phyloP scores from a whole-genome alignment of 2,329 filamentous ascomycete genomes.

The Fusarium concolor region DNA sequence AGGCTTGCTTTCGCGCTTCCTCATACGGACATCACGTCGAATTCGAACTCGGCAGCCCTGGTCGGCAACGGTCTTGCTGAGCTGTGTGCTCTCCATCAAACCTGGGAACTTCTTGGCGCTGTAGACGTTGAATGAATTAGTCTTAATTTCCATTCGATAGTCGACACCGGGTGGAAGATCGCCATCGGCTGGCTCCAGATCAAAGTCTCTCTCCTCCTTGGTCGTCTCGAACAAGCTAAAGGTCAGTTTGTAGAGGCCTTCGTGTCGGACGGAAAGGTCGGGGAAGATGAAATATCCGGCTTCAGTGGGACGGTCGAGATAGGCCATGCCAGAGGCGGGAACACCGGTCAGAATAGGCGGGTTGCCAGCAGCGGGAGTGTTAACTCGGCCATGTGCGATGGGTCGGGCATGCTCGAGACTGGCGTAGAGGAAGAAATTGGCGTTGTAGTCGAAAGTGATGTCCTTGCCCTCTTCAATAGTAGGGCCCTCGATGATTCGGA shows the following conservation, averaged over 20 bases:
- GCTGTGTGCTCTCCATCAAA: conserved; percentile 84
- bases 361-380: conserved; percentile 72
- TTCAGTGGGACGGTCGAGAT: conserved; percentile 84
- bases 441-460: conserved; percentile 91
- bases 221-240: conserved; percentile 96
- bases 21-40: conserved; percentile 91
- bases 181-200: conserved; percentile 62
- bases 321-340: conserved; percentile 94
- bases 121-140: conserved; percentile 85
- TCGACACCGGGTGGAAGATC: conserved; percentile 71
- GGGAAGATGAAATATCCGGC: conserved; percentile 98
- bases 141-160: conserved; percentile 91
- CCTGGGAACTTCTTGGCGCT: conserved; percentile 99
- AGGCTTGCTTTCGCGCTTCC: conserved; percentile 80
- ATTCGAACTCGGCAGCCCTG: conserved; percentile 98
- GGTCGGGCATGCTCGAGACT: conserved; percentile 88
- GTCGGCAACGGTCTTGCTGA: conserved; percentile 93
- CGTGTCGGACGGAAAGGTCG: conserved; percentile 93
- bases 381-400: conserved; percentile 83
- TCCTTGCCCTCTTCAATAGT: conserved; percentile 71
- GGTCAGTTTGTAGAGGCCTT: conserved; percentile 89
- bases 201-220: conserved; percentile 84
- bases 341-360: conserved; percentile 92
- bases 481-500: conserved; percentile 83
- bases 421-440: conserved; percentile 97